phyloP scores from a whole-genome alignment of 805 yeast genomes.

The Starmerella potacharoeniae region DNA sequence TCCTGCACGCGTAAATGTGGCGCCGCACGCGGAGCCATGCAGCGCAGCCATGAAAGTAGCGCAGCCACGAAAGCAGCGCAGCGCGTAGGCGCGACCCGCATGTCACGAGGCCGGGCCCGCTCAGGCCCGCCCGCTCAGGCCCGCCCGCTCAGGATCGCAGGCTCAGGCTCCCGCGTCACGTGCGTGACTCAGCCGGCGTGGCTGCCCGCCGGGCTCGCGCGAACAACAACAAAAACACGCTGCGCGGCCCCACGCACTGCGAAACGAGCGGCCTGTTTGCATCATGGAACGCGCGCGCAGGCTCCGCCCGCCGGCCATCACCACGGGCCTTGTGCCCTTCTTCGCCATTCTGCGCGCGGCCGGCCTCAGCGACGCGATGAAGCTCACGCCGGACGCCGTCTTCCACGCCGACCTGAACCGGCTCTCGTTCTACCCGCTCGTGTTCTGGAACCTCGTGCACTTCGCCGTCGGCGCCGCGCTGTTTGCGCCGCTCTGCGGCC shows the following conservation, averaged over 20 bases:
- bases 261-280: no score
- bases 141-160: no score
- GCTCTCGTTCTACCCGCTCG: conserved; percentile 62
- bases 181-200: no score
- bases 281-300: background rate
- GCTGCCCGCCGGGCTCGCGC: background rate
- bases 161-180: no score
- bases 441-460: conserved; percentile 53
- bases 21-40: no score
- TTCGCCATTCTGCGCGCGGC: conserved; percentile 36
- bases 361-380: conserved; percentile 32
- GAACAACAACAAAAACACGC: background rate
- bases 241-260: no score
- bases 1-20: no score
- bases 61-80: no score
- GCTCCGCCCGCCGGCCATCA: conserved; percentile 44
- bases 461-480: conserved; percentile 48
- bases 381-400: conserved; percentile 47
- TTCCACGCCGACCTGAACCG: conserved; percentile 38
- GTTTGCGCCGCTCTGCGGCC: conserved; percentile 47
- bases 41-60: no score
- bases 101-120: no score
- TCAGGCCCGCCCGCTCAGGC: no score
- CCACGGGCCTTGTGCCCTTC: conserved; percentile 51
- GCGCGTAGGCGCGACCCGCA: no score